Evolutionary conservation across 306 rosid species (phyloP), one percentile per base, ranked within the genome.

Genomic region (Carpinus fangiana): DNA sequence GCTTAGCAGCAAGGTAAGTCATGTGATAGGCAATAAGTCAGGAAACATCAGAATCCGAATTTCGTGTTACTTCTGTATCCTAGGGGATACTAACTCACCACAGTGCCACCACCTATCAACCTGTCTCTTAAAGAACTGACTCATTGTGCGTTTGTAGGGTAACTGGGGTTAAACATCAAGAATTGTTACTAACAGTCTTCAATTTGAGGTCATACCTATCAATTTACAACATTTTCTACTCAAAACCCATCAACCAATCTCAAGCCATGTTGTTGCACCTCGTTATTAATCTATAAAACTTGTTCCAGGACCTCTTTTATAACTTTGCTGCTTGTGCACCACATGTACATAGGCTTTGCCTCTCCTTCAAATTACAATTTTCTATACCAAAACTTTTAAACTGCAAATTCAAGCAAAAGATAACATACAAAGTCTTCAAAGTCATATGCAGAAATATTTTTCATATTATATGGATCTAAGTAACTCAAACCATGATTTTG

Each of bases 141-240:
- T 66, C 6, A 34, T 66, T 36, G 26, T 11, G 38, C 16, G 5
- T 5, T 9, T 38, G 28, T 17, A 38, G 38, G 13, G 34, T 61
- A 31, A 61, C 26, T 5, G 45, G 45, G 68, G 16, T 28, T 18
- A 61, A 28, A 28, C 34, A 61, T 61, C n/a, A 12, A 0, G 18
- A 8, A n/a, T 56, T 23, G 18, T 21, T 9, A 23, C 64, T 57
- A 57, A 21, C 8, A 57, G 41, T 34, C n/a, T 61, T 26, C 43
- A 12, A 61, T 26, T 14, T 2, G 99, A 98, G n/a, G 97, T 92
- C 82, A 28, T 31, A 3, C 41, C 41, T 14, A 59, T 59, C 36
- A 23, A 59, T 59, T 59, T 10, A 23, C 16, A 59, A 21, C 13
- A 59, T 59, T 21, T 41, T 23, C 36, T 59, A 36, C 36, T 59